A percentile compares a stretch with the other conserved stretches of the same genome.
These are phyloP conservation scores for Cutaneotrichosporon cutaneum DNA, from an alignment of 1,284 basidiomycete genomes.

Conservation along the genomic window DNA sequence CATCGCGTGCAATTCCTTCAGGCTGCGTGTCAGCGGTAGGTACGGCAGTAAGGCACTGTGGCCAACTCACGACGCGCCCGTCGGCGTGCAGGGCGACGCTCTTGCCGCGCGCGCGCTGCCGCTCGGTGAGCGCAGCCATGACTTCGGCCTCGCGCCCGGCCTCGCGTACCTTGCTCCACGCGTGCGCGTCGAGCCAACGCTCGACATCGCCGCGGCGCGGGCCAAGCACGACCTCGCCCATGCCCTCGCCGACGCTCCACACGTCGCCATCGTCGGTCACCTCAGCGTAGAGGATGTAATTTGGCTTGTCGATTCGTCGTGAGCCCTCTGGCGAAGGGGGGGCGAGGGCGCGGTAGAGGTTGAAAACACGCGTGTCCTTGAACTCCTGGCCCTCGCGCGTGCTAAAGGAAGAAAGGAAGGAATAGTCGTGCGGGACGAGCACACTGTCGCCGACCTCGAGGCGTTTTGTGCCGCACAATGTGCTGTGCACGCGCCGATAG, in stretches of 20 bases:
- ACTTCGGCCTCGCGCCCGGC: not conserved
- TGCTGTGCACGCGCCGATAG: not conserved
- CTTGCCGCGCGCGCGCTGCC: no score
- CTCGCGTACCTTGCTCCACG: constrained; percentile 3
- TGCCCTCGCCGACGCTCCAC: constrained; percentile 5
- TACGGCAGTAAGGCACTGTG: not conserved
- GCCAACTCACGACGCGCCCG: constrained; percentile 3
- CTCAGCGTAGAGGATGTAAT: constrained; percentile 5
- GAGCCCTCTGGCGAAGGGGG: not conserved
- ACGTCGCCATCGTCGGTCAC: constrained; percentile 6
- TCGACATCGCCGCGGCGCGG: not conserved
- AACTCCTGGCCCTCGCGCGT: constrained; percentile 1
- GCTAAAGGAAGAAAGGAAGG: not conserved
- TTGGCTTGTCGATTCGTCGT: constrained; percentile 1
- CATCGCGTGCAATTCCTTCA: not conserved
- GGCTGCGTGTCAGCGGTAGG: not conserved
- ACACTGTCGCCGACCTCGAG: constrained; percentile 8
- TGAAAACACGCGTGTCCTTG: constrained; percentile 6
- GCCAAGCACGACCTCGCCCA: constrained; percentile 1
- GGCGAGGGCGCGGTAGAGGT: not conserved
- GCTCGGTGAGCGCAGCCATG: not conserved
- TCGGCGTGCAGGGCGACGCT: not conserved
- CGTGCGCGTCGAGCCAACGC: constrained; percentile 5
- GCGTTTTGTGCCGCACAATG: not conserved
- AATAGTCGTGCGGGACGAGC: not conserved